These are phyloP conservation scores for Botryotinia globosa DNA, from an alignment of 2,329 filamentous ascomycete species.

Conservation along the genomic window DNA sequence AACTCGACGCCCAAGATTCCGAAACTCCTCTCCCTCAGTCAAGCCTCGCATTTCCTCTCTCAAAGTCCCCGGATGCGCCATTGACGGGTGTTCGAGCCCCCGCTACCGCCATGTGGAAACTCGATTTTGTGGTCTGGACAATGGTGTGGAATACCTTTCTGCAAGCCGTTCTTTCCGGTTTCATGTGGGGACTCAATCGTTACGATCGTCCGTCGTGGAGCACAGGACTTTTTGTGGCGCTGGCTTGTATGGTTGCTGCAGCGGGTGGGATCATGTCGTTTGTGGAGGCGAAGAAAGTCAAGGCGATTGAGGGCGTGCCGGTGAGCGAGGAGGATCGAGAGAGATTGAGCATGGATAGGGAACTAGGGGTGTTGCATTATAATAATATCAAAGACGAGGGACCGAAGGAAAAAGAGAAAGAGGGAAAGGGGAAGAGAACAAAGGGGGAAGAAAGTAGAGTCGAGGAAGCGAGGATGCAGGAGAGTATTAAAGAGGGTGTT, in stretches of 20 bases:
- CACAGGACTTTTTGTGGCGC: conserved; percentile 73
- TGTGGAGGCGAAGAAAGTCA: conserved; percentile 68
- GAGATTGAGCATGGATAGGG: conserved; percentile 51
- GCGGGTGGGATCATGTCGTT: conserved; percentile 68
- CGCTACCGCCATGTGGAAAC: conserved; percentile 67
- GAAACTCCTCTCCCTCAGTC: conserved; percentile 36
- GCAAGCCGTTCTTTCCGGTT: conserved; percentile 68
- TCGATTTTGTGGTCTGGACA: conserved; percentile 76
- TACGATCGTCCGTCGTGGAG: conserved; percentile 74
- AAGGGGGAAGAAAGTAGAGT: neutral
- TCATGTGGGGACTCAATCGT: conserved; percentile 81
- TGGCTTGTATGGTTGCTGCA: conserved; percentile 68
- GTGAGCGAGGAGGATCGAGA: conserved; percentile 55
- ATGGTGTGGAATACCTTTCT: conserved; percentile 78
- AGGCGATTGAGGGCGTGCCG: conserved; percentile 67
- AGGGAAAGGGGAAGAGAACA: conserved; percentile 20
- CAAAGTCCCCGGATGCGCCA: conserved; percentile 62
- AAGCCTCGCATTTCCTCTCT: conserved; percentile 58
- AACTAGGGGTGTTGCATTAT: conserved; percentile 56
- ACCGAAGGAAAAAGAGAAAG: conserved; percentile 44
- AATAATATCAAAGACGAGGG: conserved; percentile 55
- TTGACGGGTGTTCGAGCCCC: conserved; percentile 69
- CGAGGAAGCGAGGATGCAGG: neutral
- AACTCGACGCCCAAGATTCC: conserved; percentile 44
- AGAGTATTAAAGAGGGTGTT: neutral